phyloP scores from a whole-genome alignment of 768 basidiomycete genomes.

The Psilocybe cubensis region DNA sequence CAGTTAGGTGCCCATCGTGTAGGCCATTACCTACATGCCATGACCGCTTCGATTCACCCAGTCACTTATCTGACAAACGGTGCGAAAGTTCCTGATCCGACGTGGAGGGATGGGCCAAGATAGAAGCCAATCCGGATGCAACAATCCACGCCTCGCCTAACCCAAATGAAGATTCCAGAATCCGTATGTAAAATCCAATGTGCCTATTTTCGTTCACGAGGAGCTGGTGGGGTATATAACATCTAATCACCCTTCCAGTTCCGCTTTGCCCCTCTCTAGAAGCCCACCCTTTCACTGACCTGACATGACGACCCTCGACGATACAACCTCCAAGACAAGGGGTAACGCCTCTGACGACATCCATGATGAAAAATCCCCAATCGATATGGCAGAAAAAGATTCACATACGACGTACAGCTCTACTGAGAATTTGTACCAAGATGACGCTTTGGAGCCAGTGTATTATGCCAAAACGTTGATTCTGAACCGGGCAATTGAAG shows the following conservation, averaged over 20 bases:
- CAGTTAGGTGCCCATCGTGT: no score
- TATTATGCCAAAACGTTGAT: constrained; percentile 62
- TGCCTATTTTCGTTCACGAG: not conserved
- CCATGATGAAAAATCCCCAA: not conserved
- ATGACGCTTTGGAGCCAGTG: constrained; percentile 49
- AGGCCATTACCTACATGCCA: no score
- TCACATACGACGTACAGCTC: not conserved
- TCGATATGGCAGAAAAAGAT: not conserved
- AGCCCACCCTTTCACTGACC: not conserved
- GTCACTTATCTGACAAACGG: not conserved
- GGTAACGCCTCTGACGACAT: not conserved
- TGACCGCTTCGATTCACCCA: not conserved
- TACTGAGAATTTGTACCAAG: constrained; percentile 23
- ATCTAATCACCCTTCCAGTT: not conserved
- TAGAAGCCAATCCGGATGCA: not conserved
- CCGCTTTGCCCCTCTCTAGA: not conserved
- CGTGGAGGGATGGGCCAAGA: not conserved
- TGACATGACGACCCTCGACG: not conserved
- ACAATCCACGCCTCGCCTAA: not conserved
- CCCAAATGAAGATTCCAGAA: not conserved
- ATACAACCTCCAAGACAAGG: not conserved
- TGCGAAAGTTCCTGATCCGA: not conserved
- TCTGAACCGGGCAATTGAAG: constrained; percentile 63
- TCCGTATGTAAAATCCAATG: no score
- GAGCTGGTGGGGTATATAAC: not conserved